phyloP scores from a whole-genome alignment of 257 asterid genomes.

The Solanum chaucha region DNA sequence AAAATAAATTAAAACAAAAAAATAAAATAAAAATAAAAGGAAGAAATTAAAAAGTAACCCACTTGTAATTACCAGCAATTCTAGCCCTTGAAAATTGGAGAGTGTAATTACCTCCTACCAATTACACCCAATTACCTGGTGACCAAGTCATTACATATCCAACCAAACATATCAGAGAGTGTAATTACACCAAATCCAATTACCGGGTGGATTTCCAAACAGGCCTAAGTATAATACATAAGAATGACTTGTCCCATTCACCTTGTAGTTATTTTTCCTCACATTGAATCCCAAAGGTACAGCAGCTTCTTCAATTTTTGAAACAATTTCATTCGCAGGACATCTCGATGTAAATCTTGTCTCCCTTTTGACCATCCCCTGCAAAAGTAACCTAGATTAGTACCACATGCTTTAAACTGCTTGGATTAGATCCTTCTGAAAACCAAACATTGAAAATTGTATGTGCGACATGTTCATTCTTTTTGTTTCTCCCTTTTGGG shows the following conservation, averaged over 20 bases:
- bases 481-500: background rate
- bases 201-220: background rate
- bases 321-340: conserved; percentile 62
- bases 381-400: background rate
- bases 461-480: background rate
- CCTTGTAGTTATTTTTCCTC: conserved; percentile 67
- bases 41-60: background rate
- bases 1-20: too few species aligned
- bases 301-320: conserved; percentile 66
- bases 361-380: conserved; percentile 76
- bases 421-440: background rate
- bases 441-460: background rate
- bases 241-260: conserved; percentile 6
- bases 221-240: background rate
- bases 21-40: background rate
- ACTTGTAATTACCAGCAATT: background rate
- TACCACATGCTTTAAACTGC: background rate
- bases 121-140: background rate
- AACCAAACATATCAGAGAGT: background rate
- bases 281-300: conserved; percentile 72
- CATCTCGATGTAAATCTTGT: conserved; percentile 67
- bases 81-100: background rate
- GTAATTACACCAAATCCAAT: background rate
- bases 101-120: background rate
- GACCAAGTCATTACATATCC: background rate